Conservation (phyloP, 2,329 filamentous ascomycete genomes). For the Epichloe hybrida region DNA sequence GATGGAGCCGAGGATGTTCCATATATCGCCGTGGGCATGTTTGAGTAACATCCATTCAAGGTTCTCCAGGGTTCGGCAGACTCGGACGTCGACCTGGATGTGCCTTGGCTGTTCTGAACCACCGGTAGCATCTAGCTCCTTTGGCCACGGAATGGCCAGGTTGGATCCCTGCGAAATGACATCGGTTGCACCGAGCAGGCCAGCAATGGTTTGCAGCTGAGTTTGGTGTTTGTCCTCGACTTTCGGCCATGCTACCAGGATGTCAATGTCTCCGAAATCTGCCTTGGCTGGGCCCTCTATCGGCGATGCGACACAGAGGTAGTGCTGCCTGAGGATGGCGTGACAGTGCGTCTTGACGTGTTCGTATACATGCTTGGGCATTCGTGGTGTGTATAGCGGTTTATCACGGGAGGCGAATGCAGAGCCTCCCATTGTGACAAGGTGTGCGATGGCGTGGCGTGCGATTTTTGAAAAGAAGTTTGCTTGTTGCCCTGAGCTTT, state of each 20-base stretch:
- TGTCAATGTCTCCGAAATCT: slow-evolving; percentile 61
- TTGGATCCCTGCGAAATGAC: slow-evolving; percentile 22
- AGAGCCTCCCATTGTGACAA: slow-evolving; percentile 50
- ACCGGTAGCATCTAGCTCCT: background rate
- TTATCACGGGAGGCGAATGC: slow-evolving; percentile 37
- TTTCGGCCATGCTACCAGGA: slow-evolving; percentile 38
- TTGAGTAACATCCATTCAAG: slow-evolving; percentile 55
- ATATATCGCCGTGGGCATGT: slow-evolving; percentile 57
- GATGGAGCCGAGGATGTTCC: slow-evolving; percentile 49
- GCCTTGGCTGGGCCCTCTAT: slow-evolving; percentile 56
- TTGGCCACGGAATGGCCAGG: slow-evolving; percentile 44
- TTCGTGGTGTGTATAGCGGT: slow-evolving; percentile 49
- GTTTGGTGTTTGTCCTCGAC: slow-evolving; percentile 4
- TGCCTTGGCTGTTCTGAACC: slow-evolving; percentile 14
- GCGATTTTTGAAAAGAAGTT: too few species aligned
- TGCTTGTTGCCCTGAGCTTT: too few species aligned
- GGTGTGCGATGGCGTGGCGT: too few species aligned
- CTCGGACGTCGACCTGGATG: slow-evolving; percentile 57
- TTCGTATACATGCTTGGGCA: slow-evolving; percentile 45
- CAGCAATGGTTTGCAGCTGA: slow-evolving; percentile 19
- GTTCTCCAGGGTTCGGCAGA: slow-evolving; percentile 28
- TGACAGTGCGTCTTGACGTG: slow-evolving; percentile 33
- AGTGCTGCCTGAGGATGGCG: slow-evolving; percentile 35
- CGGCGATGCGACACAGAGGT: slow-evolving; percentile 41
- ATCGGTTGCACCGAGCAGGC: slow-evolving; percentile 31